Evolutionary conservation across 805 yeast species (phyloP).

Genomic region (Isabelozyma pseudorhagii): DNA sequence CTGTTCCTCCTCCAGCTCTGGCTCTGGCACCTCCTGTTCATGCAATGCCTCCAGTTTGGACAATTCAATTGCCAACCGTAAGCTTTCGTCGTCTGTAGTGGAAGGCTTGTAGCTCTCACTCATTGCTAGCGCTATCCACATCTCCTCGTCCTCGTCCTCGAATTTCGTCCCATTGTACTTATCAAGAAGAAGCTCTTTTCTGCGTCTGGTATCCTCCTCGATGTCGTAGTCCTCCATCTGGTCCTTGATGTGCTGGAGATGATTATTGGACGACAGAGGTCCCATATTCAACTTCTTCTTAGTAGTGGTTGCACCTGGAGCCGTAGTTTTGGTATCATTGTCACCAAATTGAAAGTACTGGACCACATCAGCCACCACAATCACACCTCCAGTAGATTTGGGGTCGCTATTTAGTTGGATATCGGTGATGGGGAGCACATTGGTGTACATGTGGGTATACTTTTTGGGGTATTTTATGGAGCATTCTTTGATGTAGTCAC

Average conservation of each 20-base stretch:
- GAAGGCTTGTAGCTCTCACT: slow-evolving; percentile 21
- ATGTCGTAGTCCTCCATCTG: slow-evolving; percentile 36
- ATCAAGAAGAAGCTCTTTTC: slow-evolving; percentile 27
- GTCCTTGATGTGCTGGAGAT: slow-evolving; percentile 24
- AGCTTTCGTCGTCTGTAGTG: slow-evolving; percentile 22
- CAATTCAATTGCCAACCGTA: slow-evolving; percentile 19
- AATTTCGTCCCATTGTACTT: slow-evolving; percentile 45
- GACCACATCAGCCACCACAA: slow-evolving; percentile 37
- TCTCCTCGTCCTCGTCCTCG: slow-evolving; percentile 36
- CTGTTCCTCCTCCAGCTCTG: slow-evolving; percentile 10
- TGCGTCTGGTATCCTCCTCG: slow-evolving; percentile 17
- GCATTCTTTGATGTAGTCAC: slow-evolving; percentile 34
- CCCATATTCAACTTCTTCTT: slow-evolving; percentile 15
- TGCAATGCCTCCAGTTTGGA: slow-evolving; percentile 5
- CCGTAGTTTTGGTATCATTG: slow-evolving; percentile 12
- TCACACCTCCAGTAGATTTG: slow-evolving; percentile 32
- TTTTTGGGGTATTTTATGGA: slow-evolving; percentile 27
- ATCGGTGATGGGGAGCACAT: slow-evolving; percentile 20
- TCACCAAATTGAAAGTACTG: slow-evolving; percentile 50
- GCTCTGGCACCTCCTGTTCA: neutral
- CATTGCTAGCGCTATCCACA: slow-evolving; percentile 42
- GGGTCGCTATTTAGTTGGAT: slow-evolving; percentile 24
- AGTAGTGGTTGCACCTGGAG: slow-evolving; percentile 5
- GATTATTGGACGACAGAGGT: slow-evolving; percentile 17
- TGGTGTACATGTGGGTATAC: slow-evolving; percentile 16